phyloP scores from a whole-genome alignment of 805 yeast species.

The Wickerhamomyces queroliae region DNA sequence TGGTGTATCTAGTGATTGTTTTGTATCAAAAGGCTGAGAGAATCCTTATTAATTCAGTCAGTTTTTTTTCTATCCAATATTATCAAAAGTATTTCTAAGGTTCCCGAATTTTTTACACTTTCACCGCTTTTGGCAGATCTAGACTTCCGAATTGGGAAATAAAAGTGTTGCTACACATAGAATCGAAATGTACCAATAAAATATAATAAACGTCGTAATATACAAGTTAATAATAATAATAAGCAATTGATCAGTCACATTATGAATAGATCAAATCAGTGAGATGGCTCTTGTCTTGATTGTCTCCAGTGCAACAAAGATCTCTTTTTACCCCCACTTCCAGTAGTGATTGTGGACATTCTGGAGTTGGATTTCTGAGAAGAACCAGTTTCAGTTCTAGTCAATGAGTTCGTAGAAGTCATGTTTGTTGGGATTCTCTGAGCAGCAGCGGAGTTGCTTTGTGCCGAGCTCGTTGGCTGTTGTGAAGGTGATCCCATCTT shows the following conservation, averaged over 20 bases:
- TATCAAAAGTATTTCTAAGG: neutral
- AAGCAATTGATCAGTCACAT: no score
- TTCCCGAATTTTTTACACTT: neutral
- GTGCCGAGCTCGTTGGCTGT: neutral
- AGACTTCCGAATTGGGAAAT: constrained; percentile 1
- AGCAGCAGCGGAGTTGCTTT: constrained; percentile 1
- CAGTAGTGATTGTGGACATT: constrained; percentile 9
- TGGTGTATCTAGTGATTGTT: no score
- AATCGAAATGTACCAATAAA: neutral
- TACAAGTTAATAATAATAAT: neutral
- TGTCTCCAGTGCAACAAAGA: constrained; percentile 30
- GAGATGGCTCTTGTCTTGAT: constrained; percentile 14
- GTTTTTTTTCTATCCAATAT: no score
- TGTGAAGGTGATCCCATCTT: neutral
- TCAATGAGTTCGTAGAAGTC: constrained; percentile 5
- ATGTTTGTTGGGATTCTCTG: constrained; percentile 1
- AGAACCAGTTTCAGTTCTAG: constrained; percentile 22
- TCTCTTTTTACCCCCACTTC: constrained; percentile 19
- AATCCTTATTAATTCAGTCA: no score
- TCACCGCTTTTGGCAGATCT: neutral
- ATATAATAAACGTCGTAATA: neutral
- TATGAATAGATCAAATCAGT: no score
- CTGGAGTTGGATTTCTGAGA: constrained; percentile 20
- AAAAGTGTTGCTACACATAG: neutral
- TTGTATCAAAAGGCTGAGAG: no score